These are phyloP conservation scores for Setaria viridis DNA, from an alignment of 202 grass and related monocot species.

Conservation along the genomic window DNA sequence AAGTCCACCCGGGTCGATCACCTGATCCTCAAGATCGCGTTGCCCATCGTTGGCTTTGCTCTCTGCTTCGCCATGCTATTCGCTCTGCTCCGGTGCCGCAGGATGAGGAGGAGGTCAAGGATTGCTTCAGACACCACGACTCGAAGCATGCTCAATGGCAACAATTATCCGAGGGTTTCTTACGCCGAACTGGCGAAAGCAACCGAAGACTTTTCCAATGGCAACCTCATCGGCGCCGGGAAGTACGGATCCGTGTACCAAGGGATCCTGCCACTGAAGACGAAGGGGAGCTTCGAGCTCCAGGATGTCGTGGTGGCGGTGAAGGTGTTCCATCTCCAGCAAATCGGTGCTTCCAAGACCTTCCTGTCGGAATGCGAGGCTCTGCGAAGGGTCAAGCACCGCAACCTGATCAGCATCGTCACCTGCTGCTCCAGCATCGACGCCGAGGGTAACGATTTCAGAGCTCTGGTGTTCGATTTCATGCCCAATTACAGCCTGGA, in stretches of 20 bases:
- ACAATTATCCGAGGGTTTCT: conserved; percentile 26
- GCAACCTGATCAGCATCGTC: conserved; percentile 51
- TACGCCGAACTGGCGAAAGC: conserved; percentile 48
- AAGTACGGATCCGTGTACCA: conserved; percentile 54
- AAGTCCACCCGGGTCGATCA: neutral
- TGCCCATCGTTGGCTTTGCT: conserved; percentile 1
- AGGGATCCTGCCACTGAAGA: conserved; percentile 31
- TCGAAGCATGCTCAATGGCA: neutral
- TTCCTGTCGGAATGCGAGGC: conserved; percentile 64
- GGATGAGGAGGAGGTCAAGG: conserved; percentile 18
- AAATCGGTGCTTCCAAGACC: conserved; percentile 47
- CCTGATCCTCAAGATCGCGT: neutral
- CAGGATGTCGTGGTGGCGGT: conserved; percentile 18
- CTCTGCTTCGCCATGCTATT: neutral
- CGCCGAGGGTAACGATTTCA: conserved; percentile 46
- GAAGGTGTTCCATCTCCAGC: conserved; percentile 54
- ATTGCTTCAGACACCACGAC: neutral
- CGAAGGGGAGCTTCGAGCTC: neutral
- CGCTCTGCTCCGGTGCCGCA: neutral
- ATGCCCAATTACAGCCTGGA: conserved; percentile 61
- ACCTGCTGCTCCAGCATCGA: conserved; percentile 52
- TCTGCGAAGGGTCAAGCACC: conserved; percentile 44
- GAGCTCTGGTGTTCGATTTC: conserved; percentile 55
- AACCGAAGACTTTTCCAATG: conserved; percentile 28
- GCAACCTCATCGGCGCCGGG: conserved; percentile 51